A percentile compares a stretch with the other conserved stretches of the same genome.
Conservation (phyloP, 2,329 filamentous ascomycete genomes). For the Venturia aucupariae region DNA sequence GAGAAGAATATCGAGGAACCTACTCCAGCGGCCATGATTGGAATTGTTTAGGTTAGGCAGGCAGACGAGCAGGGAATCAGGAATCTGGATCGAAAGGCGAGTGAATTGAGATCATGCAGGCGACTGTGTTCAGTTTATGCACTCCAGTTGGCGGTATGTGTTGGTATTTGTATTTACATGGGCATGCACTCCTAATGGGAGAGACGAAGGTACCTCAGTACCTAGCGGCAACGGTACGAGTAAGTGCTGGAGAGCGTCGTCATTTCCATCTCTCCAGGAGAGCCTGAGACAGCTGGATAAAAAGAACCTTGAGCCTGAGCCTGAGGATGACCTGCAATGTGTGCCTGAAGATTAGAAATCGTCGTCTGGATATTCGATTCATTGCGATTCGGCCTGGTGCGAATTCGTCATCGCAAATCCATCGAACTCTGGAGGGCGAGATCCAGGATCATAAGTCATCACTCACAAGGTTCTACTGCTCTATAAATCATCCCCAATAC, state of each 20-base stretch:
- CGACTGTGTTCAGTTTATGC: not conserved
- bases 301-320: not conserved
- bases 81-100: not conserved
- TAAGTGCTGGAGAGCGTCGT: not conserved
- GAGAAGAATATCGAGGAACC: slow-evolving; percentile 72
- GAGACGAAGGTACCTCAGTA: not conserved
- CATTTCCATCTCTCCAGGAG: not conserved
- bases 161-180: slow-evolving; percentile 1
- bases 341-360: not conserved
- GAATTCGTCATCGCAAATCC: not conserved
- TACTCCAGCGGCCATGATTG: slow-evolving; percentile 48
- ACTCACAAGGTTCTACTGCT: not conserved
- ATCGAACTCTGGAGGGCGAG: not conserved
- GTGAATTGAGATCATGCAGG: not conserved
- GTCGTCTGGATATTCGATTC: not conserved
- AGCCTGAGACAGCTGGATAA: not conserved
- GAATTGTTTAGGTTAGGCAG: not conserved
- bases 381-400: not conserved
- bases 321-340: too few relatives aligned
- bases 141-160: not conserved
- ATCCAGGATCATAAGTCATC: not conserved
- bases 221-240: not conserved
- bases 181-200: not conserved
- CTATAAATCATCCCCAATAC: not conserved
- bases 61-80: not conserved